phyloP scores from a whole-genome alignment of 345 rosid genomes.

The Ailanthus altissimus region DNA sequence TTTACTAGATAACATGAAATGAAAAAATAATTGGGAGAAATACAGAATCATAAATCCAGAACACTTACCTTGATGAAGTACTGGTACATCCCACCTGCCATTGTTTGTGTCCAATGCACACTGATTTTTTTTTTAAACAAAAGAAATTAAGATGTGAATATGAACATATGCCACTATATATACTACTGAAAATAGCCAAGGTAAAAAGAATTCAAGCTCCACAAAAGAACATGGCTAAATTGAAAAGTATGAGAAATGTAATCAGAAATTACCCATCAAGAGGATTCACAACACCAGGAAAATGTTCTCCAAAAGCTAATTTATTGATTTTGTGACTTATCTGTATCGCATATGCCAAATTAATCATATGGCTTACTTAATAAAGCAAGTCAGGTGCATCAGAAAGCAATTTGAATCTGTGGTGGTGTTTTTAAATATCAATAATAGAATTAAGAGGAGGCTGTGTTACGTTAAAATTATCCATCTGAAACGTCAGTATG shows the following conservation, averaged over 20 bases:
- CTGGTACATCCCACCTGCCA: slow-evolving; percentile 83
- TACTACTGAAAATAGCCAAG: neutral
- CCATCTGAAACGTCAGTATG: slow-evolving; percentile 80
- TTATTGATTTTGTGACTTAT: slow-evolving; percentile 86
- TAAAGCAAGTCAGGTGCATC: neutral
- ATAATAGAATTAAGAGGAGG: slow-evolving; percentile 2
- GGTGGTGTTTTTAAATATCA: neutral
- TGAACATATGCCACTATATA: neutral
- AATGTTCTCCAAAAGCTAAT: slow-evolving; percentile 79
- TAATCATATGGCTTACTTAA: slow-evolving; percentile 11
- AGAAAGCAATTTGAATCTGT: neutral
- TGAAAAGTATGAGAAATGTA: slow-evolving; percentile 2
- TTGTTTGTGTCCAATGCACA: slow-evolving; percentile 74
- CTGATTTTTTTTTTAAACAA: slow-evolving; percentile 39
- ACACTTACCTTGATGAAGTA: slow-evolving; percentile 82
- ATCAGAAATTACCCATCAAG: slow-evolving; percentile 69
- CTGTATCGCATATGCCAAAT: slow-evolving; percentile 39
- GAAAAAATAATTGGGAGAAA: slow-evolving; percentile 4
- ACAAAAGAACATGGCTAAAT: slow-evolving; percentile 13
- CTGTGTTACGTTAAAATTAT: slow-evolving; percentile 75
- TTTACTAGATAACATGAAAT: neutral
- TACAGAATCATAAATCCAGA: slow-evolving; percentile 17
- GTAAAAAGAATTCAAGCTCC: neutral
- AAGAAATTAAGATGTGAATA: neutral
- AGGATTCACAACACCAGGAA: slow-evolving; percentile 94